Percentiles rank a stretch among this genome's conserved stretches.
These are phyloP conservation scores for Cryptosporidium sp. DNA, from an alignment of 169 alveolate genomes.

Conservation along the genomic window DNA sequence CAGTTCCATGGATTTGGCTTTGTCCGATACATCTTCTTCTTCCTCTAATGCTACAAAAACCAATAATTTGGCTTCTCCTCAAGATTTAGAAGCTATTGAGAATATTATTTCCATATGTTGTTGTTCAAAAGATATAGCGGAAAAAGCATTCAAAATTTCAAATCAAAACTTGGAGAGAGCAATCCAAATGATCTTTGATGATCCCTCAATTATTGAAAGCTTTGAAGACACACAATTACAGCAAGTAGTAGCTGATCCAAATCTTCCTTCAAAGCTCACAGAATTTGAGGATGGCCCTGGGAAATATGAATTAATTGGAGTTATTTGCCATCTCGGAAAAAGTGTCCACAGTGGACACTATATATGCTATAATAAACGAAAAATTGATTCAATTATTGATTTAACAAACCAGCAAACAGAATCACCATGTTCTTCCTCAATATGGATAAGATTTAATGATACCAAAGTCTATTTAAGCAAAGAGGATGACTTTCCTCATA, in stretches of 20 bases:
- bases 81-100: constrained; percentile 4
- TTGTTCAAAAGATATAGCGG: constrained; percentile 29
- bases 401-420: too few species aligned
- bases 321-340: constrained; percentile 88
- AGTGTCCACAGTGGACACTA: constrained; percentile 90
- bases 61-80: background rate
- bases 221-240: background rate
- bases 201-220: constrained; percentile 30
- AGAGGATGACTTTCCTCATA: constrained; percentile 15
- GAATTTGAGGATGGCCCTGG: constrained; percentile 74
- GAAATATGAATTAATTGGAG: constrained; percentile 84
- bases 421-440: background rate
- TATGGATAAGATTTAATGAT: constrained; percentile 62
- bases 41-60: background rate
- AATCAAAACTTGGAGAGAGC: constrained; percentile 43
- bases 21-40: background rate
- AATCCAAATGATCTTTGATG: constrained; percentile 54
- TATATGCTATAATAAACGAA: constrained; percentile 83
- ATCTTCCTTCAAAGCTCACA: background rate
- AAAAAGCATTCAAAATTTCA: constrained; percentile 12
- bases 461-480: constrained; percentile 18
- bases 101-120: constrained; percentile 46
- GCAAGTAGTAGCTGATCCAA: background rate
- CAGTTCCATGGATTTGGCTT: background rate
- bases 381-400: background rate